A percentile compares a stretch with the other conserved stretches of the same genome.
Evolutionary conservation across 2,329 filamentous ascomycete genomes (phyloP).

Genomic region (Penicillium sp.): DNA sequence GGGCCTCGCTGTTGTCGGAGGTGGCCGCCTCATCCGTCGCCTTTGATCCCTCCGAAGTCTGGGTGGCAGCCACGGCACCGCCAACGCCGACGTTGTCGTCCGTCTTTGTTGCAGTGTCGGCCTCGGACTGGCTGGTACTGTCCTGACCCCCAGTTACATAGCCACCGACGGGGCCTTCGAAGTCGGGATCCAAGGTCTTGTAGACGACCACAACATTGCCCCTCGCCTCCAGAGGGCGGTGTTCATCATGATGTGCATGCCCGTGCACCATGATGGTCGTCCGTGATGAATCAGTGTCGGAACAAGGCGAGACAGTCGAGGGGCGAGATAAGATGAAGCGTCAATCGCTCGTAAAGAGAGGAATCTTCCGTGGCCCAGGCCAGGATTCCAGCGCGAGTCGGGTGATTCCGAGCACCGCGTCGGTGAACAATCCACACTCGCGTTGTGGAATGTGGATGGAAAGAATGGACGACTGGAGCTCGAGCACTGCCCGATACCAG

Average conservation of each 20-base stretch:
- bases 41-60: slow-evolving; percentile 14
- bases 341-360: slow-evolving; percentile 10
- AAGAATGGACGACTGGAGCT: slow-evolving; percentile 27
- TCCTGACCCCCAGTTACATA: slow-evolving; percentile 39
- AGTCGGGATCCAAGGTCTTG: slow-evolving; percentile 53
- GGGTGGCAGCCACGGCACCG: slow-evolving; percentile 26
- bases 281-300: neutral
- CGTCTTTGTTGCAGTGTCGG: slow-evolving; percentile 13
- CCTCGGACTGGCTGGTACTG: slow-evolving; percentile 10
- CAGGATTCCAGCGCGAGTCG: slow-evolving; percentile 22
- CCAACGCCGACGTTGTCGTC: slow-evolving; percentile 26
- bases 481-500: slow-evolving; percentile 23
- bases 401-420: slow-evolving; percentile 14
- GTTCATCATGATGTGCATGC: slow-evolving; percentile 28
- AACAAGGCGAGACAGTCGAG: slow-evolving; percentile 1
- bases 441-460: slow-evolving; percentile 25
- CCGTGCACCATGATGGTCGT: slow-evolving; percentile 31
- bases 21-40: slow-evolving; percentile 10
- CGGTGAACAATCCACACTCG: slow-evolving; percentile 11
- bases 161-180: slow-evolving; percentile 50
- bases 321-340: slow-evolving; percentile 4
- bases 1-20: slow-evolving; percentile 6
- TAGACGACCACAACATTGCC: slow-evolving; percentile 44
- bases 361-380: slow-evolving; percentile 1
- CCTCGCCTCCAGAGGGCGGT: slow-evolving; percentile 22